These are phyloP conservation scores for Lichtheimia ramosa DNA, from an alignment of 371 early-diverging fungal species.

Conservation along the genomic window DNA sequence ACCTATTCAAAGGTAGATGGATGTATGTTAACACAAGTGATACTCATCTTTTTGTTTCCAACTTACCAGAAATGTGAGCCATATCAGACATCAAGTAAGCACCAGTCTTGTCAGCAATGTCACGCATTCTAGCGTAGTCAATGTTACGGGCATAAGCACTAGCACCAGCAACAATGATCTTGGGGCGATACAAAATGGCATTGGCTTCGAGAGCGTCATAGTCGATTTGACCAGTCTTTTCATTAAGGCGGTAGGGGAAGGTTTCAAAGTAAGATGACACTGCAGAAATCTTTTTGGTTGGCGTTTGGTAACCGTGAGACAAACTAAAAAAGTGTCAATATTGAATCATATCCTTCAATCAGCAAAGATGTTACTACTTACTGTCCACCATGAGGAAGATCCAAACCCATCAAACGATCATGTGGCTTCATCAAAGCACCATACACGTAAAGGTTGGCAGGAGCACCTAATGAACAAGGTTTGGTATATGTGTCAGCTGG, in stretches of 20 bases:
- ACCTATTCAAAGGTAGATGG: slow-evolving; percentile 33
- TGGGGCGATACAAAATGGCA: slow-evolving; percentile 92
- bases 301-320: slow-evolving; percentile 99
- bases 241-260: slow-evolving; percentile 94
- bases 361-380: slow-evolving; percentile 58
- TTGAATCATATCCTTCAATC: not conserved
- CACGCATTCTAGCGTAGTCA: slow-evolving; percentile 92
- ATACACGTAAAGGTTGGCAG: slow-evolving; percentile 98
- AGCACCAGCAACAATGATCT: slow-evolving; percentile 98
- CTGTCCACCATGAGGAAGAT: slow-evolving; percentile 99
- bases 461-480: slow-evolving; percentile 64
- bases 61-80: slow-evolving; percentile 92
- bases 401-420: slow-evolving; percentile 99
- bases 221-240: slow-evolving; percentile 92
- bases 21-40: too few species aligned
- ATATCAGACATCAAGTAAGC: slow-evolving; percentile 98
- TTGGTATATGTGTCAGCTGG: too few species aligned
- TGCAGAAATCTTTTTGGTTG: slow-evolving; percentile 96
- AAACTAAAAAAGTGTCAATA: slow-evolving; percentile 52
- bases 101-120: slow-evolving; percentile 81
- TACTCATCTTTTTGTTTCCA: too few species aligned
- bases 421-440: slow-evolving; percentile 95
- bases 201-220: slow-evolving; percentile 89
- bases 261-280: slow-evolving; percentile 98
- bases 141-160: slow-evolving; percentile 96